Evolutionary conservation across 2,329 filamentous ascomycete genomes (phyloP).

Genomic region (Elsinoe arachidis): DNA sequence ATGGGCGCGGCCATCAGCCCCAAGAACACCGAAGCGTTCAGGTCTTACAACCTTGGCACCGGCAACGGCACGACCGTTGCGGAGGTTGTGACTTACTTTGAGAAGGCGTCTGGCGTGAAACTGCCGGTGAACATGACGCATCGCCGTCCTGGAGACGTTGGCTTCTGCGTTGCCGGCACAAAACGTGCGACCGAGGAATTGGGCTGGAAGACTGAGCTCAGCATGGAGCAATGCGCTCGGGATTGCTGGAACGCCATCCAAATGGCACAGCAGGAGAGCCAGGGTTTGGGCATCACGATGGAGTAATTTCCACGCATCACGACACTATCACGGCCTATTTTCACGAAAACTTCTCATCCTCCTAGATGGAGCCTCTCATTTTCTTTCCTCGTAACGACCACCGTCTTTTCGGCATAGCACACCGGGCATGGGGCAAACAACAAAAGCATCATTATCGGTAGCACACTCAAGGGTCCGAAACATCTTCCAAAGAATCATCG

Average conservation of each 20-base stretch:
- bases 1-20: conserved; percentile 32
- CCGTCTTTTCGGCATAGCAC: background rate
- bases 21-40: conserved; percentile 28
- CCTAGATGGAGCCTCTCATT: background rate
- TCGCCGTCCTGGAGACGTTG: conserved; percentile 35
- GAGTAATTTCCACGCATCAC: background rate
- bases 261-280: background rate
- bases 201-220: conserved; percentile 31
- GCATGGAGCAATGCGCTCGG: conserved; percentile 29
- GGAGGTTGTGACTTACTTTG: conserved; percentile 33
- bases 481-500: background rate
- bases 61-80: conserved; percentile 36
- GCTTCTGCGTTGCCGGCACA: conserved; percentile 33
- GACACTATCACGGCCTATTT: background rate
- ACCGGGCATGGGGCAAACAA: background rate
- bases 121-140: conserved; percentile 31
- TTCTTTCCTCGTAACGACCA: background rate
- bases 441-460: background rate
- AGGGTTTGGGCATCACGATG: conserved; percentile 7
- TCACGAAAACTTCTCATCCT: background rate
- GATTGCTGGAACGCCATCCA: conserved; percentile 31
- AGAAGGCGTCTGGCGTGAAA: conserved; percentile 27
- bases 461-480: background rate
- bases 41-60: conserved; percentile 35
- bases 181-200: conserved; percentile 31